Conservation (phyloP, 73 alveolate genomes). For the Tetrahymena elliotti region DNA sequence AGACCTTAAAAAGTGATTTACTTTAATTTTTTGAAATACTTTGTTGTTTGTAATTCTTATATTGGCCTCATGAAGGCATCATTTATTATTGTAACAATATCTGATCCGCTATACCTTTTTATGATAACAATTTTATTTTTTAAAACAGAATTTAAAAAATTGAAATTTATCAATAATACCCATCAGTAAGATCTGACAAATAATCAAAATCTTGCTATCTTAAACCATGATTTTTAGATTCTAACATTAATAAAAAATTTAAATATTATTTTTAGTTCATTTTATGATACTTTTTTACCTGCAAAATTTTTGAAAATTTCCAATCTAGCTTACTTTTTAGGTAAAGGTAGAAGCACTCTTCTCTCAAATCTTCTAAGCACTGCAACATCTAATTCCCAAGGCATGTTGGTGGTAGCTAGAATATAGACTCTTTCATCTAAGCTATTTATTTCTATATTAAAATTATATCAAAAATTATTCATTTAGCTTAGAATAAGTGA, state of each 20-base stretch:
- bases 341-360: constrained; percentile 64
- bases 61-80: constrained; percentile 58
- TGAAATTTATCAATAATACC: neutral
- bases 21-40: constrained; percentile 21
- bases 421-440: constrained; percentile 54
- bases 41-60: constrained; percentile 28
- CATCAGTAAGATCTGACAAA: constrained; percentile 31
- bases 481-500: neutral
- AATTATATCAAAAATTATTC: neutral
- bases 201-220: constrained; percentile 36
- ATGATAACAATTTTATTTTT: neutral
- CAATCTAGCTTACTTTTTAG: constrained; percentile 55
- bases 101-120: constrained; percentile 43
- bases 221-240: constrained; percentile 8
- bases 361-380: constrained; percentile 64
- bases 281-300: constrained; percentile 1
- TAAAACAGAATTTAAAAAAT: neutral
- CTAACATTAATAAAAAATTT: neutral
- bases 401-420: constrained; percentile 71
- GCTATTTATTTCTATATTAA: neutral
- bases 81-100: constrained; percentile 38
- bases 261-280: neutral
- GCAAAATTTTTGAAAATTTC: constrained; percentile 44
- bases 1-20: neutral
- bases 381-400: constrained; percentile 78